These are phyloP conservation scores for Xylaria grammica DNA, from an alignment of 495 filamentous ascomycete genomes.

Conservation along the genomic window DNA sequence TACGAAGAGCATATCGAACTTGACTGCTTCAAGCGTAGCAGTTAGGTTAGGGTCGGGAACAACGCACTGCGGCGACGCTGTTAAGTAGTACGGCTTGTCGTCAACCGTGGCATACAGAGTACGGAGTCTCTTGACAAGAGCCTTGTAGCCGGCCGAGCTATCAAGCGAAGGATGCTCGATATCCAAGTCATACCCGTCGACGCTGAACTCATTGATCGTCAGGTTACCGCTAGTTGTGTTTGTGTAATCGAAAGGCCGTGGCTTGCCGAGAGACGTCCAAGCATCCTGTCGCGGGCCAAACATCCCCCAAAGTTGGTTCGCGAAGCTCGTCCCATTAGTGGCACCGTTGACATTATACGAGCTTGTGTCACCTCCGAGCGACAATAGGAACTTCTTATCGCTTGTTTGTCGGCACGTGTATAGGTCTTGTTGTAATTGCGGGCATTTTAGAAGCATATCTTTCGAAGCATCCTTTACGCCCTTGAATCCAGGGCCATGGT, in stretches of 20 bases:
- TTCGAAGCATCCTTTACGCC: slow-evolving; percentile 29
- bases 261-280: slow-evolving; percentile 43
- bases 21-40: slow-evolving; percentile 54
- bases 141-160: slow-evolving; percentile 30
- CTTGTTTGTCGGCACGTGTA: slow-evolving; percentile 47
- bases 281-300: slow-evolving; percentile 58
- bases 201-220: slow-evolving; percentile 33
- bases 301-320: slow-evolving; percentile 66
- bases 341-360: slow-evolving; percentile 39
- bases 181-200: slow-evolving; percentile 68
- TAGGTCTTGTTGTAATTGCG: slow-evolving; percentile 54
- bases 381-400: slow-evolving; percentile 68
- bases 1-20: slow-evolving; percentile 68
- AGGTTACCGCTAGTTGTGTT: slow-evolving; percentile 36
- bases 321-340: slow-evolving; percentile 62
- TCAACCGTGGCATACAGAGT: slow-evolving; percentile 8
- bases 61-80: slow-evolving; percentile 63
- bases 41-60: slow-evolving; percentile 55
- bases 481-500: slow-evolving; percentile 41
- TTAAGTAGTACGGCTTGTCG: slow-evolving; percentile 42
- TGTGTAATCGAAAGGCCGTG: slow-evolving; percentile 50
- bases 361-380: slow-evolving; percentile 65
- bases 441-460: slow-evolving; percentile 38
- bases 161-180: slow-evolving; percentile 55
- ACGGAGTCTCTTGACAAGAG: slow-evolving; percentile 45